Evolutionary conservation across 2,329 filamentous ascomycete species (phyloP), one percentile per base, ranked within the genome.

Genomic region (Verticillium zaregamsianum): DNA sequence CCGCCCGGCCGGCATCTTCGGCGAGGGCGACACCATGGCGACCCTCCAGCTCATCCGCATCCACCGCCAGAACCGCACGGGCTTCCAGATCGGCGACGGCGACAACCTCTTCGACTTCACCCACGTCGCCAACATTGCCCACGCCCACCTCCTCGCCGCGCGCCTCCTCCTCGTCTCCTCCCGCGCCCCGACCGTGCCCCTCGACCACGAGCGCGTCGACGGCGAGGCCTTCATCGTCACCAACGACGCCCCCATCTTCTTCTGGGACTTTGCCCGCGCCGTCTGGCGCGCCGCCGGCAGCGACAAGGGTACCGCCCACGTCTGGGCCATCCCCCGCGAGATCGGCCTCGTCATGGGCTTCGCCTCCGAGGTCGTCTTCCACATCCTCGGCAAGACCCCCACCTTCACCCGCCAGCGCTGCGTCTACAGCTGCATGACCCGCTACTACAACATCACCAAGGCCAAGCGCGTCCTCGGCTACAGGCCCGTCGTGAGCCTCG

Each of bases 181-280:
- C 59, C 69, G 72, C 1, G 76, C 81, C 62, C 76, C 80, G 60
- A 87, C 85, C 23, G 80, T 82, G 0, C 87, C 87, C n/a, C 82
- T 91, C 40, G 86, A 90, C 75, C 78, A 87, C 76, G 90, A 92
- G 78, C 83, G 83, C 63, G 87, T 93, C 58, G 91, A 93, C 72
- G 95, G 94, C 63, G 89, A 97, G 74, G 88, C 88, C 58, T 94
- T 98, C 79, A 88, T 97, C 77, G 86, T 98, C 71, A 95, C 92
- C 62, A 98, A 98, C 74, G 91, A 93, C 76, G 82, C 87, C 68
- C 94, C 94, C 5, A 82, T 96, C 23, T 94, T 94, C 74, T 96
- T 97, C 76, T 96, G 95, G 87, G 92, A 96, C 75, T 90, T 96
- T 72, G 86, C 90, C 63, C 84, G 91, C 49, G 86, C 88, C 45